Evolutionary conservation across 768 basidiomycete genomes (phyloP).

Genomic region (Daedalea quercina): DNA sequence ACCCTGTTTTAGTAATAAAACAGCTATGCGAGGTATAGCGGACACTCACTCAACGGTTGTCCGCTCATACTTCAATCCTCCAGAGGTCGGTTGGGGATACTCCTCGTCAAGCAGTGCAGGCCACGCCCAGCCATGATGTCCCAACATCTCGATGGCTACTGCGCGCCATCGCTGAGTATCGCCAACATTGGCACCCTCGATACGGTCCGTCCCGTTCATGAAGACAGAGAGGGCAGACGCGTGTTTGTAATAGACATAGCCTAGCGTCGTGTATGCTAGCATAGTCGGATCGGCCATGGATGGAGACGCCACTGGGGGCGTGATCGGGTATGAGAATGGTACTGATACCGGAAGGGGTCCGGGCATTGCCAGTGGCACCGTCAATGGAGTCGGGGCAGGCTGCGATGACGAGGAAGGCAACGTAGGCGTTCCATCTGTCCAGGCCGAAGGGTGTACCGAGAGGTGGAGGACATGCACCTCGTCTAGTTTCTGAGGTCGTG

Average conservation of each 20-base stretch:
- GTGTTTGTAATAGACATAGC: slow-evolving; percentile 20
- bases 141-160: slow-evolving; percentile 21
- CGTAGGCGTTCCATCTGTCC: slow-evolving; percentile 30
- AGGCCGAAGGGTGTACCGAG: slow-evolving; percentile 75
- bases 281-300: background rate
- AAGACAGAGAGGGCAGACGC: background rate
- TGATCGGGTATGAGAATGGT: background rate
- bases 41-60: slow-evolving; percentile 24
- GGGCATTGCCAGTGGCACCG: background rate
- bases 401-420: background rate
- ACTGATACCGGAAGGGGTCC: background rate
- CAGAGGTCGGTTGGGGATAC: slow-evolving; percentile 20
- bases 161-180: slow-evolving; percentile 11
- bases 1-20: background rate
- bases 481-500: slow-evolving; percentile 37
- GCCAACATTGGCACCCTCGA: background rate
- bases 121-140: slow-evolving; percentile 34
- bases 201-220: background rate
- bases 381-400: background rate
- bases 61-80: slow-evolving; percentile 28
- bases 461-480: slow-evolving; percentile 64
- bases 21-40: background rate
- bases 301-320: background rate
- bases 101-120: slow-evolving; percentile 35
- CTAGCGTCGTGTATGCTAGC: slow-evolving; percentile 13